A percentile compares a stretch with the other conserved stretches of the same genome.
Evolutionary conservation across 805 yeast genomes (phyloP).

Genomic region (Komagataella pseudopastoris): DNA sequence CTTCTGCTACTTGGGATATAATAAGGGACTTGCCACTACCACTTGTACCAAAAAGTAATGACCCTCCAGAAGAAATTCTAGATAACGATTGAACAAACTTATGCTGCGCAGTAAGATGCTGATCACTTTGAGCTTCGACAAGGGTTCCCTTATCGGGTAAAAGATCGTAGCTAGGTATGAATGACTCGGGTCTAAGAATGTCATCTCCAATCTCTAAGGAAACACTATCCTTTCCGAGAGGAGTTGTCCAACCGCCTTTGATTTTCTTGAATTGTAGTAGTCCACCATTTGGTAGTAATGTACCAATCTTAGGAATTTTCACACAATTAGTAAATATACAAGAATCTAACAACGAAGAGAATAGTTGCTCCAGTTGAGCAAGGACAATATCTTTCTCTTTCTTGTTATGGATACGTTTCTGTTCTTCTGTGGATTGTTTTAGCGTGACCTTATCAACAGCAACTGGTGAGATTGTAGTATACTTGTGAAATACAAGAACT

Average conservation of each 20-base stretch:
- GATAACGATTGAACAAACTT: constrained; percentile 22
- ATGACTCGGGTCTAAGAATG: constrained; percentile 28
- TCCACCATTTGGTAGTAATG: constrained; percentile 45
- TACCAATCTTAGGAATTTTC: constrained; percentile 33
- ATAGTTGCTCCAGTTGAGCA: background rate
- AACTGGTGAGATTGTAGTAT: constrained; percentile 26
- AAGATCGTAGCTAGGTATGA: constrained; percentile 12
- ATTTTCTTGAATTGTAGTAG: constrained; percentile 33
- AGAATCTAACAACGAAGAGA: background rate
- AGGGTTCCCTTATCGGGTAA: constrained; percentile 12
- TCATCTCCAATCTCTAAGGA: constrained; percentile 38
- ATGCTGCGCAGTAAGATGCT: constrained; percentile 33
- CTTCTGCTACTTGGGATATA: constrained; percentile 24
- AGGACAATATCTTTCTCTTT: background rate
- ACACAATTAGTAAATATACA: constrained; percentile 31
- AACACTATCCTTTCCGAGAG: constrained; percentile 8
- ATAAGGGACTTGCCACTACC: constrained; percentile 75
- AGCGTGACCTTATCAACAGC: constrained; percentile 17
- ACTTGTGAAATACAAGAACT: constrained; percentile 39
- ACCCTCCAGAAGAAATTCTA: constrained; percentile 19
- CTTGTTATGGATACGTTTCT: background rate
- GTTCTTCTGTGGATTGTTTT: constrained; percentile 5
- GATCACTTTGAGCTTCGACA: constrained; percentile 13
- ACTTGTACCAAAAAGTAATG: constrained; percentile 54
- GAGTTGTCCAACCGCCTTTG: constrained; percentile 31